Percentiles rank a stretch among this genome's conserved stretches.
These are phyloP conservation scores for Trapa bicornis DNA, from an alignment of 345 rosid genomes.

Conservation along the genomic window DNA sequence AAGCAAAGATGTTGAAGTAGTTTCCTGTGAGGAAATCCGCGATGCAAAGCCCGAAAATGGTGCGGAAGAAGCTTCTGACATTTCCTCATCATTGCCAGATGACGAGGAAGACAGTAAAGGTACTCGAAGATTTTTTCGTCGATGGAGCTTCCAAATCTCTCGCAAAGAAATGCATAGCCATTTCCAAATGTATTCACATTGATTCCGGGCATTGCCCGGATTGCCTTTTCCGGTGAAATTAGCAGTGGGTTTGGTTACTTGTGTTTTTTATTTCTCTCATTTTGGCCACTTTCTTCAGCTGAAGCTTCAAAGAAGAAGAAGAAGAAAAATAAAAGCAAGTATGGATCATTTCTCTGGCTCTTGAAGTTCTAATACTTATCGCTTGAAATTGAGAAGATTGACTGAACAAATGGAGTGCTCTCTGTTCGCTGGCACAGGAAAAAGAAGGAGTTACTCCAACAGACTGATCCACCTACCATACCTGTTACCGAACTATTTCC, in stretches of 20 bases:
- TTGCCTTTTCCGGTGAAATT: neutral
- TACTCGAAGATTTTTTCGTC: neutral
- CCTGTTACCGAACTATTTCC: conserved; percentile 70
- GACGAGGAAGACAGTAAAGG: conserved; percentile 7
- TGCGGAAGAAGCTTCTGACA: neutral
- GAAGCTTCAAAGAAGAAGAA: conserved; percentile 80
- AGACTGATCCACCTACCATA: conserved; percentile 80
- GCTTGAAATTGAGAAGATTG: neutral
- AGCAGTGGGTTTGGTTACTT: neutral
- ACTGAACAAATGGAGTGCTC: neutral
- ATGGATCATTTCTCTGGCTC: conserved; percentile 19
- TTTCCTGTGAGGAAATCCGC: neutral
- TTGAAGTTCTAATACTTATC: neutral
- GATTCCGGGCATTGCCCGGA: neutral
- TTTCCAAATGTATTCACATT: neutral
- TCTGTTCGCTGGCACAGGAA: conserved; percentile 32
- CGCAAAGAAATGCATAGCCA: neutral
- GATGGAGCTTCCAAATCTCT: neutral
- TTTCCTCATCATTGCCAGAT: neutral
- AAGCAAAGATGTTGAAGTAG: neutral
- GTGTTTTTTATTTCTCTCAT: neutral
- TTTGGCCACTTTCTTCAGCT: neutral
- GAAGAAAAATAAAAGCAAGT: conserved; percentile 97
- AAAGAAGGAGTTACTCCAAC: conserved; percentile 66
- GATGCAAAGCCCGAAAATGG: conserved; percentile 1